phyloP scores from a whole-genome alignment of 148 eudicot species.

The Silene latifolia region DNA sequence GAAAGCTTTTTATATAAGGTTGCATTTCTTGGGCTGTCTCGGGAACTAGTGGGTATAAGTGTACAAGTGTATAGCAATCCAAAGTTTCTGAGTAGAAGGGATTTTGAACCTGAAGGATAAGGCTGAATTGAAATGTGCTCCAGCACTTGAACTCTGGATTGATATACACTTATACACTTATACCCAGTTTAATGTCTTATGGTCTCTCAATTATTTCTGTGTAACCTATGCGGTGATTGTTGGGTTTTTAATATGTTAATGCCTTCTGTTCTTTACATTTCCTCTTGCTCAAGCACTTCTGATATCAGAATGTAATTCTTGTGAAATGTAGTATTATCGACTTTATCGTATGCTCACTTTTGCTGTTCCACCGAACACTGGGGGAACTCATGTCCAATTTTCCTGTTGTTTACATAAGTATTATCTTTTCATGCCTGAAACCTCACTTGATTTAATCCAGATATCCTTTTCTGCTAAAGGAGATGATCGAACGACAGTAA shows the following conservation, averaged over 20 bases:
- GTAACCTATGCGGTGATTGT: neutral
- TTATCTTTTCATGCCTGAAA: slow-evolving; percentile 8
- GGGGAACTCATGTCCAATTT: neutral
- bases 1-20: neutral
- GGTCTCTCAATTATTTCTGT: neutral
- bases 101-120: neutral
- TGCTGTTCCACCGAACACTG: neutral
- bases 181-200: slow-evolving; percentile 5
- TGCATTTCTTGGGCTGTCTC: neutral
- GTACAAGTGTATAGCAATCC: no score
- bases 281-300: neutral
- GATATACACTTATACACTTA: no score
- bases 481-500: slow-evolving; percentile 44
- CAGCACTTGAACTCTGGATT: slow-evolving; percentile 3
- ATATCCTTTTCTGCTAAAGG: slow-evolving; percentile 52
- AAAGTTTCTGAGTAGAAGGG: no score
- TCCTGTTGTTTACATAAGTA: slow-evolving; percentile 10
- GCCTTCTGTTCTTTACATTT: neutral
- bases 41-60: no score
- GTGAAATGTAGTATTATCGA: neutral
- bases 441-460: slow-evolving; percentile 33
- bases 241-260: neutral
- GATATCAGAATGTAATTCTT: slow-evolving; percentile 4
- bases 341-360: slow-evolving; percentile 1
- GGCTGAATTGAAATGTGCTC: neutral